phyloP scores from a whole-genome alignment of 2,329 filamentous ascomycete genomes.

The Venturia asperata region DNA sequence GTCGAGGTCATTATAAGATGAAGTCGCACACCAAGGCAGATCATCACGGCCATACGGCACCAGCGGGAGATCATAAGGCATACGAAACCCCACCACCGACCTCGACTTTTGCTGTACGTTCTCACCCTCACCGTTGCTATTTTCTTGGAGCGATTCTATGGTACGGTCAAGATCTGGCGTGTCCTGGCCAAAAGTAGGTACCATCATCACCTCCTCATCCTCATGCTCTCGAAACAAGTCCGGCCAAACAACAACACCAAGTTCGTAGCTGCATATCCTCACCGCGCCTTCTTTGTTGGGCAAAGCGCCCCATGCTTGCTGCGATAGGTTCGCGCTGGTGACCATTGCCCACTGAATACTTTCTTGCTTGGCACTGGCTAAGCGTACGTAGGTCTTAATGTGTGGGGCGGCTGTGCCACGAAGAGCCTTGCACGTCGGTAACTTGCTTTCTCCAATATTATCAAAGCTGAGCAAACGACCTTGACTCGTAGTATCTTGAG shows the following conservation, averaged over 20 bases:
- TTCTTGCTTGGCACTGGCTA: constrained; percentile 33
- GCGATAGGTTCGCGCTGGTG: constrained; percentile 87
- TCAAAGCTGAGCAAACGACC: constrained; percentile 21
- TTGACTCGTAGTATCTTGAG: neutral
- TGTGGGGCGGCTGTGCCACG: constrained; percentile 66
- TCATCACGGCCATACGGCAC: constrained; percentile 57
- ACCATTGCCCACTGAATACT: constrained; percentile 76
- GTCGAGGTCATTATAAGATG: constrained; percentile 54
- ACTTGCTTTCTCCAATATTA: constrained; percentile 36
- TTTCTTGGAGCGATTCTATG: constrained; percentile 21
- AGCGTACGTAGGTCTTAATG: constrained; percentile 82
- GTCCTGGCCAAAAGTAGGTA: constrained; percentile 61
- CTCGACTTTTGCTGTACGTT: constrained; percentile 12
- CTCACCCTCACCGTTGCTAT: constrained; percentile 18
- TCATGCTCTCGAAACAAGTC: constrained; percentile 36
- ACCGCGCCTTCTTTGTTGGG: constrained; percentile 39
- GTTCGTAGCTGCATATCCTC: constrained; percentile 72
- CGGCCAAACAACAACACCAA: constrained; percentile 79
- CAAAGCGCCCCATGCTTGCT: constrained; percentile 77
- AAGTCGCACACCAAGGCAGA: constrained; percentile 68
- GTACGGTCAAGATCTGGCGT: constrained; percentile 34
- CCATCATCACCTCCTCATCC: constrained; percentile 47
- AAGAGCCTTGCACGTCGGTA: constrained; percentile 24
- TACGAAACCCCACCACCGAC: constrained; percentile 58
- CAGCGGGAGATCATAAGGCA: constrained; percentile 78